Percentiles rank a stretch among this genome's conserved stretches.
phyloP scores from a whole-genome alignment of 2,329 filamentous ascomycete genomes.

The Alternaria ventricosa region DNA sequence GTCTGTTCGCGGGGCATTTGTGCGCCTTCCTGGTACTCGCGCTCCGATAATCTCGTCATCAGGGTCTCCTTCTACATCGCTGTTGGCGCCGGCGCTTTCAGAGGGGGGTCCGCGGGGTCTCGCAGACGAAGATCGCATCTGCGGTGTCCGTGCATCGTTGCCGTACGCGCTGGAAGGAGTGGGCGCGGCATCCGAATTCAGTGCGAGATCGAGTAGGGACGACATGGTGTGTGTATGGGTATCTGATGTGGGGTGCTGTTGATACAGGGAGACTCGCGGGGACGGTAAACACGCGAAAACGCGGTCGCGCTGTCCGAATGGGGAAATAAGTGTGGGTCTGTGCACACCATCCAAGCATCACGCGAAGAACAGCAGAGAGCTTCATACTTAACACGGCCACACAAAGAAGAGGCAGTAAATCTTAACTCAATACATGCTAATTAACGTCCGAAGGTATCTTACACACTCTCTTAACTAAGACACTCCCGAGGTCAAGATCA shows the following conservation, averaged over 20 bases:
- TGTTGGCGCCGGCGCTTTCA: conserved; percentile 58
- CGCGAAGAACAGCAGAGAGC: not conserved
- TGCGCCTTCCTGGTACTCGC: conserved; percentile 48
- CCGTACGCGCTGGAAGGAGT: conserved; percentile 48
- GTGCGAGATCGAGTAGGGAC: conserved; percentile 58
- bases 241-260: conserved; percentile 12
- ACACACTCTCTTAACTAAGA: not conserved
- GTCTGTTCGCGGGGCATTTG: conserved; percentile 58
- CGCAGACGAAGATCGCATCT: conserved; percentile 59
- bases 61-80: conserved; percentile 65
- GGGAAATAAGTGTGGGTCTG: conserved; percentile 23
- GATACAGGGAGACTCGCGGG: conserved; percentile 16
- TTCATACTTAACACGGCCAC: not conserved
- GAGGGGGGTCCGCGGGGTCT: conserved; percentile 61
- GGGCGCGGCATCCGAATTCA: conserved; percentile 55
- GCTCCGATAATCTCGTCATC: conserved; percentile 68
- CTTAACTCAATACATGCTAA: not conserved
- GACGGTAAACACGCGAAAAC: conserved; percentile 31
- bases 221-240: conserved; percentile 52
- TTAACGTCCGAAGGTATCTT: not conserved
- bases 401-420: not conserved
- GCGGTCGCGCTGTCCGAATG: conserved; percentile 29
- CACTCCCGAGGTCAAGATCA: conserved; percentile 45
- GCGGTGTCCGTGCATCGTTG: conserved; percentile 45
- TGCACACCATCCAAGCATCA: conserved; percentile 1